phyloP scores from a whole-genome alignment of 2,329 filamentous ascomycete species.

The Cladosporium austrohemisphaericum region DNA sequence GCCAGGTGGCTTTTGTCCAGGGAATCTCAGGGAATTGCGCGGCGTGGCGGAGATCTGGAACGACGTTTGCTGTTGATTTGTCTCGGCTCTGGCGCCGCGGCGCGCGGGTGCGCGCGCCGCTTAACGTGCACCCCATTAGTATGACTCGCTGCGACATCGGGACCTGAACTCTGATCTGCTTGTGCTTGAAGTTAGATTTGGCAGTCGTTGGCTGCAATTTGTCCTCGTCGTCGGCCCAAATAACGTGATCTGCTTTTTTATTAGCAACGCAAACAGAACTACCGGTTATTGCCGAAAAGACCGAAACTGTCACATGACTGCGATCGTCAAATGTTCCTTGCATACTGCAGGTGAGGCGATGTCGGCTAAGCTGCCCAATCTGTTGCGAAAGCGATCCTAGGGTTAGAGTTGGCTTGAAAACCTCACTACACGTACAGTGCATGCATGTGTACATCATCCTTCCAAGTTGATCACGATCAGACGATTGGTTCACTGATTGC shows the following conservation, averaged over 20 bases:
- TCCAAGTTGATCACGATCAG: too few species aligned
- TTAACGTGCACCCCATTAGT: too few species aligned
- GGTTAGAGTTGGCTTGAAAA: too few species aligned
- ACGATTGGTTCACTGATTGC: too few species aligned
- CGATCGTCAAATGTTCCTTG: too few species aligned
- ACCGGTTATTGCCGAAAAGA: too few species aligned
- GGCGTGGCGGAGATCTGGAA: constrained; percentile 12
- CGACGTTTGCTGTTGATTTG: constrained; percentile 7
- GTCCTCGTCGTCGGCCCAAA: constrained; percentile 1
- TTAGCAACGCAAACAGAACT: too few species aligned
- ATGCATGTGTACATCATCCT: too few species aligned
- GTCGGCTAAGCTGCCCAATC: too few species aligned
- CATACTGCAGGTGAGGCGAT: too few species aligned
- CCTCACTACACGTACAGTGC: too few species aligned
- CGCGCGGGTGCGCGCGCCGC: constrained; percentile 4
- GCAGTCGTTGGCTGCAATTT: background rate
- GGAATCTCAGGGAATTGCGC: constrained; percentile 6
- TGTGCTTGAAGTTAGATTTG: constrained; percentile 4
- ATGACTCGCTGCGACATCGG: constrained; percentile 9
- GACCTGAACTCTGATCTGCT: constrained; percentile 6
- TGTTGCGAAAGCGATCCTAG: too few species aligned
- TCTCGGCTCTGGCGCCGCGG: constrained; percentile 5
- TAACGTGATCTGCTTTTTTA: constrained; percentile 3
- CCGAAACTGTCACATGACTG: background rate
- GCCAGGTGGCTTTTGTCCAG: constrained; percentile 4